Percentiles rank a stretch among this genome's conserved stretches.
Conservation (phyloP, 192 early-diverging fungal genomes). For the Geranomyces michiganensis region DNA sequence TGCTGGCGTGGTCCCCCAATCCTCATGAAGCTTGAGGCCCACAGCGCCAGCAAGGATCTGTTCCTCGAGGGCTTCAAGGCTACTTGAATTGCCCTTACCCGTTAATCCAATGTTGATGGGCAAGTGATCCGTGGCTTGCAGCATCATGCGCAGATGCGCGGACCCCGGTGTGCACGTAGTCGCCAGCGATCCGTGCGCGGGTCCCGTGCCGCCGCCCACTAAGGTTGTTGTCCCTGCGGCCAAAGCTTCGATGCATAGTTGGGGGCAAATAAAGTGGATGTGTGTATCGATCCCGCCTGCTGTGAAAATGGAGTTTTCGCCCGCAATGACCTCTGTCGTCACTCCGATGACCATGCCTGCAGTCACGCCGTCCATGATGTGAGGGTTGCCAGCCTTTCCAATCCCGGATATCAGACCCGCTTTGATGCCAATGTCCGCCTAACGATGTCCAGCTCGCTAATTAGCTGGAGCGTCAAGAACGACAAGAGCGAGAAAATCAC, state of each 20-base stretch:
- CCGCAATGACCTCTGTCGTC: conserved; percentile 88
- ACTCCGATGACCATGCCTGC: conserved; percentile 88
- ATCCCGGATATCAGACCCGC: conserved; percentile 86
- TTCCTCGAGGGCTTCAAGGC: conserved; percentile 68
- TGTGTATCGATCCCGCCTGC: conserved; percentile 95
- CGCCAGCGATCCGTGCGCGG: conserved; percentile 94
- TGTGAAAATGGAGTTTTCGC: conserved; percentile 88
- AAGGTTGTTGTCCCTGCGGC: conserved; percentile 45
- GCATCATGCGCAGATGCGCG: conserved; percentile 85
- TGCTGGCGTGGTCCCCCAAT: conserved; percentile 94
- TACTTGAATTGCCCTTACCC: conserved; percentile 90
- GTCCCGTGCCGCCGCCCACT: conserved; percentile 67
- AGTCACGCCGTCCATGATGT: conserved; percentile 92
- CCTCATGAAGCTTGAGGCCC: conserved; percentile 91
- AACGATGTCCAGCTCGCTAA: too few species aligned
- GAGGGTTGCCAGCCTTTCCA: conserved; percentile 96
- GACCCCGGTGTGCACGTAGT: conserved; percentile 93
- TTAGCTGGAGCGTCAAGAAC: too few species aligned
- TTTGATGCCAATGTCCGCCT: conserved; percentile 94
- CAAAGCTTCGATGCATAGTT: conserved; percentile 75
- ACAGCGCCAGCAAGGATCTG: conserved; percentile 85
- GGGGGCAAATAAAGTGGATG: conserved; percentile 95
- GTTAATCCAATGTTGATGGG: conserved; percentile 95
- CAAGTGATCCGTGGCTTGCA: conserved; percentile 83
- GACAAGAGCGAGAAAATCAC: background rate